Evolutionary conservation across 257 asterid genomes (phyloP), one percentile per base, ranked within the genome.

Genomic region (Asclepias syriaca): DNA sequence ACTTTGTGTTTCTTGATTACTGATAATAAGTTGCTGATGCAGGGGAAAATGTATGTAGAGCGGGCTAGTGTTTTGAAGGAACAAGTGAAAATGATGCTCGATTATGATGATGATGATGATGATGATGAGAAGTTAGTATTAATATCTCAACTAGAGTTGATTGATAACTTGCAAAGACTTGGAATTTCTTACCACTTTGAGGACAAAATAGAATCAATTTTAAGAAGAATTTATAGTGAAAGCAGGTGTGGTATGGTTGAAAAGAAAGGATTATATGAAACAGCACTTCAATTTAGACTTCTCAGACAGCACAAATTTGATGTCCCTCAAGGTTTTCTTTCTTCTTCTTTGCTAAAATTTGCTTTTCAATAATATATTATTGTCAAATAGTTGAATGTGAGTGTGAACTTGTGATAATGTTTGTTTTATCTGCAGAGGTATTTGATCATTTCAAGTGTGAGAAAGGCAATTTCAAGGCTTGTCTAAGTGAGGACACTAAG

Each of bases 261-360:
- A 10, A 50, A 54, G 18, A 15, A 57, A 32, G 73, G 60, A 49
- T 55, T 79, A 37, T 75, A 68, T 11, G 58, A 65, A 2, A 55
- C 77, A 1, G 73, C 78, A 53, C 77, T 79, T 50, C 69, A 75
- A 69, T 79, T 75, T 29, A 73, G 80, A 45, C 75, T 79, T 18
- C 45, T 79, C 16, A 79, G 83, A 45, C 75, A 79, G 46, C 75
- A 75, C 27, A 34, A 60, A 7, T 68, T 75, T 64, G 3, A 43
- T 18, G 72, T 75, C 51, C 48, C 78, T 8, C 75, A 72, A 53
- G 80, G 83, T 50, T 6, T 8, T 10, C 12, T 49, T 24, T 24
- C 27, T 24, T 24, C 27, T 24, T 24, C 27, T 24, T 24, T 24
- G 27, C 27, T 24, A 24, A 24, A 24, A 24, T 24, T 24, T 24